Percentiles rank a stretch among this genome's conserved stretches.
phyloP scores from a whole-genome alignment of 495 filamentous ascomycete species.

The Penicillium angulare region DNA sequence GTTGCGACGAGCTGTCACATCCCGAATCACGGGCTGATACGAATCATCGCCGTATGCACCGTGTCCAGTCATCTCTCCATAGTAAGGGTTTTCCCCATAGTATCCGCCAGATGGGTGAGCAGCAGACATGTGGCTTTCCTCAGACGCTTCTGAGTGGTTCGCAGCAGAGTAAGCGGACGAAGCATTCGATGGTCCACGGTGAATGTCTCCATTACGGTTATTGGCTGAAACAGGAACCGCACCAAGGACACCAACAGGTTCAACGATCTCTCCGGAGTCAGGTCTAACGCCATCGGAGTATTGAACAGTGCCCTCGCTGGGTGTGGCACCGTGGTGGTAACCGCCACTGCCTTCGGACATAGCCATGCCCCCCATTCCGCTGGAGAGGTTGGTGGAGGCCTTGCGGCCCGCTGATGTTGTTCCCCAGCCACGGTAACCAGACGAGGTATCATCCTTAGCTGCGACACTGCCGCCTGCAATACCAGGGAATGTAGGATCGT shows the following conservation, averaged over 20 bases:
- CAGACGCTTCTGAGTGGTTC: constrained; percentile 79
- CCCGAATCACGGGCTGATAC: constrained; percentile 85
- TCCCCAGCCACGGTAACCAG: constrained; percentile 94
- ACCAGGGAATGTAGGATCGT: constrained; percentile 78
- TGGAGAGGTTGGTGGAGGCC: constrained; percentile 82
- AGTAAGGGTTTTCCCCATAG: constrained; percentile 55
- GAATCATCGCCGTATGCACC: constrained; percentile 55
- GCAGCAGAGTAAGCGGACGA: constrained; percentile 91
- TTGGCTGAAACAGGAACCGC: constrained; percentile 60
- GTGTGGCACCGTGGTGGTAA: constrained; percentile 61
- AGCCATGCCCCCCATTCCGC: constrained; percentile 65
- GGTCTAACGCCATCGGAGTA: constrained; percentile 65
- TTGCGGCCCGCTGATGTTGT: constrained; percentile 81
- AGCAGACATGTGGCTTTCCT: constrained; percentile 61
- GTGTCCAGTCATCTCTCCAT: constrained; percentile 53
- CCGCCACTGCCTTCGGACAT: constrained; percentile 68
- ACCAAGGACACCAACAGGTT: constrained; percentile 75
- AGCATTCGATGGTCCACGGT: constrained; percentile 90
- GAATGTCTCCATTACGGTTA: constrained; percentile 65
- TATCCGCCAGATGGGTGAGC: constrained; percentile 45
- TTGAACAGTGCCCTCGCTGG: constrained; percentile 61
- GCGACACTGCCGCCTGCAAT: constrained; percentile 49
- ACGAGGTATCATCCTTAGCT: constrained; percentile 64
- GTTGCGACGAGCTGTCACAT: constrained; percentile 86
- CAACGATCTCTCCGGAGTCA: constrained; percentile 64